A percentile compares a stretch with the other conserved stretches of the same genome.
These are phyloP conservation scores for Solanum chmielewskii DNA, from an alignment of 257 asterid species.

Conservation along the genomic window DNA sequence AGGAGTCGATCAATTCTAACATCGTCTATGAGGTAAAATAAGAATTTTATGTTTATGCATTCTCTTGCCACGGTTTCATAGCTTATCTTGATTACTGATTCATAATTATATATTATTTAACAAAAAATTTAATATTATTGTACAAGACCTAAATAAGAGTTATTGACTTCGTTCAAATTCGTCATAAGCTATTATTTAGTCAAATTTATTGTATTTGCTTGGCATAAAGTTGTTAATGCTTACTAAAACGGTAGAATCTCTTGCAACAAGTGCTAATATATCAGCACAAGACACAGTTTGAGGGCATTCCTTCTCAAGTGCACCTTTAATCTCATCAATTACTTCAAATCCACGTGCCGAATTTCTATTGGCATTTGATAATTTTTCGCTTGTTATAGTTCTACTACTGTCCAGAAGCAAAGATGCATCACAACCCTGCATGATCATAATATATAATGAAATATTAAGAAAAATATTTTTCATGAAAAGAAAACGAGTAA, in stretches of 20 bases:
- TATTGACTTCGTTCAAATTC: accelerated
- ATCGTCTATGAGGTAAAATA: too few relatives aligned
- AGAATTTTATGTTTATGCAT: neutral
- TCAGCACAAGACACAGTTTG: constrained; percentile 45
- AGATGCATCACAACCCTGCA: constrained; percentile 56
- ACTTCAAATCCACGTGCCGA: constrained; percentile 43
- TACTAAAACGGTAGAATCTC: constrained; percentile 37
- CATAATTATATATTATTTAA: neutral
- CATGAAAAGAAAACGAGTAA: neutral
- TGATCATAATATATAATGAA: neutral
- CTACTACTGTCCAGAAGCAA: constrained; percentile 27
- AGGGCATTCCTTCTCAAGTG: constrained; percentile 32
- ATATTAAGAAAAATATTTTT: neutral
- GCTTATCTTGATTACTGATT: neutral
- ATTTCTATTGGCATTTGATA: constrained; percentile 34
- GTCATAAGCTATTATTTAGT: neutral
- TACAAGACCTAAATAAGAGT: neutral
- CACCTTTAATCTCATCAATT: constrained; percentile 27
- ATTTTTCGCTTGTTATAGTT: constrained; percentile 24
- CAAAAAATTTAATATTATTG: neutral
- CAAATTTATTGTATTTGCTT: too few relatives aligned
- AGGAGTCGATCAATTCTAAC: neutral
- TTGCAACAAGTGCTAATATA: constrained; percentile 33
- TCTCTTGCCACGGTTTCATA: neutral
- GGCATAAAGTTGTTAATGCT: neutral